Percentiles rank a stretch among this genome's conserved stretches.
Conservation (phyloP, 495 filamentous ascomycete genomes). For the Usnea hakonensis region DNA sequence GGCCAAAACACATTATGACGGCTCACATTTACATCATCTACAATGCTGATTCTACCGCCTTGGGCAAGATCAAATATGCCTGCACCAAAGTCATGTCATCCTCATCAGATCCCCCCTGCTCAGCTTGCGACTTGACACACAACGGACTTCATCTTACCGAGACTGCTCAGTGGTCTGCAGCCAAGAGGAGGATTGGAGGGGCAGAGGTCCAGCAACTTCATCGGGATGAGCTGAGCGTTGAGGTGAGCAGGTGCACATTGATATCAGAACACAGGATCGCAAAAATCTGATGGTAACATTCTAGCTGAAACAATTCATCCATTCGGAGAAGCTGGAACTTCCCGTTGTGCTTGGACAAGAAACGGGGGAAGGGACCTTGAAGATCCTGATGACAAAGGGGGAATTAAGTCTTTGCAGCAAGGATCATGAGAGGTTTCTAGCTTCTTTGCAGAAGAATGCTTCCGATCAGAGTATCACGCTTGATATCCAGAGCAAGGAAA, state of each 20-base stretch:
- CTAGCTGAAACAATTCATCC: too few species aligned
- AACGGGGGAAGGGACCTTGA: too few species aligned
- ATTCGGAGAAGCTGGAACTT: too few species aligned
- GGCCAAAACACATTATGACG: neutral
- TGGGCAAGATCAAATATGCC: slow-evolving; percentile 28
- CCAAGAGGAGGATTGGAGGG: slow-evolving; percentile 18
- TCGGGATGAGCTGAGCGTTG: slow-evolving; percentile 17
- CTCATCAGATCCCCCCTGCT: slow-evolving; percentile 23
- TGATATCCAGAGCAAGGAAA: too few species aligned
- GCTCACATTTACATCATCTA: slow-evolving; percentile 28
- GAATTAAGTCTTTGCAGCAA: too few species aligned
- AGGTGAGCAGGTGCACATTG: slow-evolving; percentile 6
- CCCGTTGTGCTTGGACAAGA: too few species aligned
- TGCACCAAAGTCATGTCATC: slow-evolving; percentile 25
- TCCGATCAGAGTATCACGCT: too few species aligned
- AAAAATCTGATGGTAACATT: too few species aligned
- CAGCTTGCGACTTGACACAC: slow-evolving; percentile 32
- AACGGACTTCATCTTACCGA: slow-evolving; percentile 27
- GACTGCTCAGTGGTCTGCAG: slow-evolving; percentile 22
- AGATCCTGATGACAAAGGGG: too few species aligned
- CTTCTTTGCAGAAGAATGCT: too few species aligned
- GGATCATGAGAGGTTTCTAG: too few species aligned
- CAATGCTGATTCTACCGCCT: slow-evolving; percentile 27
- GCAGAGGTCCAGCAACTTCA: slow-evolving; percentile 22
- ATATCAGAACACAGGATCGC: too few species aligned